Evolutionary conservation across 192 early-diverging fungal genomes (phyloP), one percentile per base, ranked within the genome.

Genomic region (Jimgerdemannia flammicorona): DNA sequence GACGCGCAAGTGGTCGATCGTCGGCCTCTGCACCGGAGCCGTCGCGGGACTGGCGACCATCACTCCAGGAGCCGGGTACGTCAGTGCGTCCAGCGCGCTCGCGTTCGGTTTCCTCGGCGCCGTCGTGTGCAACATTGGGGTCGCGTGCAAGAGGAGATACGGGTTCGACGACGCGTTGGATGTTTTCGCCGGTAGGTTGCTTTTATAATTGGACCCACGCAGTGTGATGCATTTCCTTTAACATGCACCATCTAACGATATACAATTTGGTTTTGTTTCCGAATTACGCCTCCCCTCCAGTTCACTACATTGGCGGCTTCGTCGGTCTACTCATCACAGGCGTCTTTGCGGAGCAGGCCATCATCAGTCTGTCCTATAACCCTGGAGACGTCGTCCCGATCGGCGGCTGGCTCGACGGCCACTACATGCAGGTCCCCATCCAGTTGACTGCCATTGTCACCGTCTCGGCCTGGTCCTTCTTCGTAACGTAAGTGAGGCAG

Each of bases 1-100:
- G 29, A 29, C 29, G 29, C 29, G 29, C 29, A 29, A 29, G 29
- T 29, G 29, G 64, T 92, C 91, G 6, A 89, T 90, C 72, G 90
- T 97, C 68, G 95, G 93, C 20, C 92, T 94, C 78, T 97, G 96
- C 80, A 91, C 91, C 7, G 96, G 96, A 63, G 95, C 93, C 10
- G 92, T 97, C 10, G 93, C 93, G 8, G 96, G 93, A 18, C 87
- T 97, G 75, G 96, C 95, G 3, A 93, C 90, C 67, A 91, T 97
- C 75, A 97, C 96, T 20, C 96, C 96, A 0, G 95, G 89, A 4
- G 86, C 92, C 39, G 94, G 95, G 66, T 92, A 85, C 73, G 92
- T 96, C 39, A 85, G 82, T 43, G 88, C 91, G 9, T 90, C 90
- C 75, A 89, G 90, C 29, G 85, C 93, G 3, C 76, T 96, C 49